These are phyloP conservation scores for Knufia fluminis DNA, from an alignment of 2,329 filamentous ascomycete species.

Conservation along the genomic window DNA sequence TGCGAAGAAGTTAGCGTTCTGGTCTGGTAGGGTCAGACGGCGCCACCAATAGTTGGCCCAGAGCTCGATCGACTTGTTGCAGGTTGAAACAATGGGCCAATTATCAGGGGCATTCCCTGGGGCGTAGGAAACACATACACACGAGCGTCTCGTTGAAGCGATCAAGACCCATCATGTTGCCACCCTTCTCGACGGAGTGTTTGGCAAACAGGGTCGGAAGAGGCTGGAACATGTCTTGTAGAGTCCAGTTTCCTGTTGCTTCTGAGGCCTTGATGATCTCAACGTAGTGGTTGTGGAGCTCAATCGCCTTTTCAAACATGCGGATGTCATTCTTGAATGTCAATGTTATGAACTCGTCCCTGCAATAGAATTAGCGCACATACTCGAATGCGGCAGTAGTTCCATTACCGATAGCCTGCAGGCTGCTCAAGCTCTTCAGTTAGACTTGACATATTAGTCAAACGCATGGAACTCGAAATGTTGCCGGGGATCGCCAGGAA, in stretches of 20 bases:
- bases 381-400: background rate
- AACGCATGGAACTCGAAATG: slow-evolving; percentile 14
- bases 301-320: slow-evolving; percentile 17
- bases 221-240: slow-evolving; percentile 28
- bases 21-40: no score
- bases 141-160: slow-evolving; percentile 25
- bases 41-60: no score
- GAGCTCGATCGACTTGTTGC: no score
- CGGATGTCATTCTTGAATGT: slow-evolving; percentile 21
- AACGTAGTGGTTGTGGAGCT: slow-evolving; percentile 14
- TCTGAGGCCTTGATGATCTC: slow-evolving; percentile 12
- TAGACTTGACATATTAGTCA: slow-evolving; percentile 17
- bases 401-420: slow-evolving; percentile 7
- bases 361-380: background rate
- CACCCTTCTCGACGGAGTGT: slow-evolving; percentile 27
- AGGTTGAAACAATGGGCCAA: no score
- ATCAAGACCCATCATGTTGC: slow-evolving; percentile 31
- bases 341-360: slow-evolving; percentile 18
- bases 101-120: no score
- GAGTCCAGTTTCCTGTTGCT: slow-evolving; percentile 19
- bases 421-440: slow-evolving; percentile 20
- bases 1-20: slow-evolving; percentile 24
- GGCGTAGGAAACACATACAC: slow-evolving; percentile 10
- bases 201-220: slow-evolving; percentile 32
- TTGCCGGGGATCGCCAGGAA: slow-evolving; percentile 9